A percentile compares a stretch with the other conserved stretches of the same genome.
Evolutionary conservation across 2,329 filamentous ascomycete genomes (phyloP).

Genomic region (Botrytis tulipae): DNA sequence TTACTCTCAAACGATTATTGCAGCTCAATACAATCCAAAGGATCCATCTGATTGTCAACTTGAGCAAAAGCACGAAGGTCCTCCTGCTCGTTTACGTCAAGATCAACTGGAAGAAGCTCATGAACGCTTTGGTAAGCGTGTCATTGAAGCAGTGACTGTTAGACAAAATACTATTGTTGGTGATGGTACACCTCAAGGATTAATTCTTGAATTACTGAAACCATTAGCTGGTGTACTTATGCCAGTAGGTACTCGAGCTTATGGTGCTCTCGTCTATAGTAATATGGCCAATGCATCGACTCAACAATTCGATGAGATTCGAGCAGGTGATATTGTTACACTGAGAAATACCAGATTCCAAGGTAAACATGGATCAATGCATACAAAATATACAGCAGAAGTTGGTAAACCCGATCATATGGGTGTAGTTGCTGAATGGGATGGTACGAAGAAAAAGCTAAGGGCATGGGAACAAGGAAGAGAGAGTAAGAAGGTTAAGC

Average conservation of each 20-base stretch:
- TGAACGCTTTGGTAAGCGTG: slow-evolving; percentile 73
- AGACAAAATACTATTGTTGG: slow-evolving; percentile 80
- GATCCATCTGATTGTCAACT: slow-evolving; percentile 71
- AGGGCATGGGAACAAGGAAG: slow-evolving; percentile 92
- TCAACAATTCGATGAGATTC: slow-evolving; percentile 87
- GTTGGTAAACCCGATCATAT: slow-evolving; percentile 87
- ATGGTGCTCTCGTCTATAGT: slow-evolving; percentile 88
- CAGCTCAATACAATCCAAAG: slow-evolving; percentile 72
- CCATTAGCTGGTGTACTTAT: slow-evolving; percentile 71
- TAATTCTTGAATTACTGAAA: slow-evolving; percentile 77
- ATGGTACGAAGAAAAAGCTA: slow-evolving; percentile 97
- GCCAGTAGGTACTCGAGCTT: slow-evolving; percentile 84
- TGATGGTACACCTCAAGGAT: slow-evolving; percentile 75
- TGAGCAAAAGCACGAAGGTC: slow-evolving; percentile 83
- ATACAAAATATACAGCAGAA: slow-evolving; percentile 86
- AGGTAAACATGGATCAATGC: slow-evolving; percentile 92
- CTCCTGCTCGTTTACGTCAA: slow-evolving; percentile 78
- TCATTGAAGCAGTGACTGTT: slow-evolving; percentile 65
- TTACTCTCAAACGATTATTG: slow-evolving; percentile 92
- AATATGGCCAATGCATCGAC: slow-evolving; percentile 94
- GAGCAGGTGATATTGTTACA: slow-evolving; percentile 86
- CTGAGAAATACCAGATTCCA: slow-evolving; percentile 93
- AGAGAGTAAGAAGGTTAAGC: slow-evolving; percentile 89
- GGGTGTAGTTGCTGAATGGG: slow-evolving; percentile 91
- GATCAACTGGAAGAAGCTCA: slow-evolving; percentile 91